A percentile compares a stretch with the other conserved stretches of the same genome.
phyloP scores from a whole-genome alignment of 2,329 filamentous ascomycete genomes.

The Epicoccum nigrum region DNA sequence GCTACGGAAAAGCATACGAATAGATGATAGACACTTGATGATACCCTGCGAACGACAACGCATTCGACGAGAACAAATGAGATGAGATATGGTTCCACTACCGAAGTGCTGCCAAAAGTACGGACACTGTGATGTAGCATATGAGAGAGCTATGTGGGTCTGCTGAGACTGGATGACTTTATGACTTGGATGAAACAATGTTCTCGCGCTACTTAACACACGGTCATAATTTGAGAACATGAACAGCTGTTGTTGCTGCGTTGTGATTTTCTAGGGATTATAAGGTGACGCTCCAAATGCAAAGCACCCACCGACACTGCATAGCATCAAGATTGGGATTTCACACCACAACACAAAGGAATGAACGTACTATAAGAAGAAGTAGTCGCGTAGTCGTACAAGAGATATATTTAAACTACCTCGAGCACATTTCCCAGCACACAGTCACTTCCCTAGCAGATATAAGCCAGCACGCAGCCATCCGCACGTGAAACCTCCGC shows the following conservation, averaged over 20 bases:
- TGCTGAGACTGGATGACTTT: neutral
- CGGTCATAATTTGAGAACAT: too few species aligned
- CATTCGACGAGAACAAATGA: constrained; percentile 19
- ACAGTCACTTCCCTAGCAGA: neutral
- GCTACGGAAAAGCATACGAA: constrained; percentile 22
- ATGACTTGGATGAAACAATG: too few species aligned
- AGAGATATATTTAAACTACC: neutral
- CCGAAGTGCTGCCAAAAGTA: constrained; percentile 31
- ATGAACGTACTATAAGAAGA: neutral
- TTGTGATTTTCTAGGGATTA: too few species aligned
- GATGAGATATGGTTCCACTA: constrained; percentile 12
- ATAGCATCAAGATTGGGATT: too few species aligned
- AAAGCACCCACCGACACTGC: too few species aligned
- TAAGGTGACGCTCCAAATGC: too few species aligned
- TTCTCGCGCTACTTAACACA: too few species aligned
- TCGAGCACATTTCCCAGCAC: neutral
- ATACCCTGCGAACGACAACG: constrained; percentile 30
- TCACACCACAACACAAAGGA: too few species aligned
- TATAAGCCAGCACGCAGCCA: neutral
- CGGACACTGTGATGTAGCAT: neutral
- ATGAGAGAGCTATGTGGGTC: neutral
- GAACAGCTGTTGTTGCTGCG: too few species aligned
- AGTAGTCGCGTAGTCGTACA: neutral
- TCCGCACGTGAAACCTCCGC: neutral
- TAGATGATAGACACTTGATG: constrained; percentile 32